A percentile compares a stretch with the other conserved stretches of the same genome.
These are phyloP conservation scores for Neurospora sp. DNA, from an alignment of 2,329 filamentous ascomycete genomes.

Conservation along the genomic window DNA sequence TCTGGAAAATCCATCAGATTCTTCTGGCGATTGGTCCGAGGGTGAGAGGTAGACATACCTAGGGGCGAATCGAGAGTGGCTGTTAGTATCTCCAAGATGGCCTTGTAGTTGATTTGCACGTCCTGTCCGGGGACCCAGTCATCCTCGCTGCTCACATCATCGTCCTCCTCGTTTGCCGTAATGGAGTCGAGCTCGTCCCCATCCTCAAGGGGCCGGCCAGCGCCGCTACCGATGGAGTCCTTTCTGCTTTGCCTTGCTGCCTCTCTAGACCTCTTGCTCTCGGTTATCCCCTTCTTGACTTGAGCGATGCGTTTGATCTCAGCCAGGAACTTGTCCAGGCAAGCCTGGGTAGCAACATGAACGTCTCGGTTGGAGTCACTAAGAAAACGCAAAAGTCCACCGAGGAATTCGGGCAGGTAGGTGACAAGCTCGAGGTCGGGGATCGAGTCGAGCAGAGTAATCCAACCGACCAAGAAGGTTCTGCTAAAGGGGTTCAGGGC, in stretches of 20 bases:
- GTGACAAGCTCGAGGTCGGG: constrained; percentile 91
- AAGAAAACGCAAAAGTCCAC: constrained; percentile 81
- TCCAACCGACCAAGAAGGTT: constrained; percentile 93
- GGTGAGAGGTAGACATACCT: constrained; percentile 37
- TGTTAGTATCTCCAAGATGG: constrained; percentile 84
- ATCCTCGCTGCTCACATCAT: constrained; percentile 60
- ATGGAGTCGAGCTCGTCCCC: constrained; percentile 51
- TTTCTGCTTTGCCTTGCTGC: constrained; percentile 61
- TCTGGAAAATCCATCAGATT: constrained; percentile 39
- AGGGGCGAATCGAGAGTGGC: constrained; percentile 75
- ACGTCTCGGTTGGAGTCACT: constrained; percentile 88
- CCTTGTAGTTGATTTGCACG: constrained; percentile 85
- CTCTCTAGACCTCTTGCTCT: constrained; percentile 64
- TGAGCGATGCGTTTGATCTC: constrained; percentile 93
- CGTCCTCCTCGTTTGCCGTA: constrained; percentile 47
- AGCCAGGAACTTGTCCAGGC: constrained; percentile 78
- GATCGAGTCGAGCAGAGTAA: constrained; percentile 88
- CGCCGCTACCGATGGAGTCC: constrained; percentile 57
- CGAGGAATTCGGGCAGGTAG: constrained; percentile 84
- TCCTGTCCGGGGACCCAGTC: constrained; percentile 98
- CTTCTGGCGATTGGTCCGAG: constrained; percentile 1
- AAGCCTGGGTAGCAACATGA: constrained; percentile 82
- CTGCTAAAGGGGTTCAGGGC: constrained; percentile 91
- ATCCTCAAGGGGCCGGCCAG: constrained; percentile 47
- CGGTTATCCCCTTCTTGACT: constrained; percentile 83